These are phyloP conservation scores for Blastobotrys persicus DNA, from an alignment of 1,139 yeast genomes.

Conservation along the genomic window DNA sequence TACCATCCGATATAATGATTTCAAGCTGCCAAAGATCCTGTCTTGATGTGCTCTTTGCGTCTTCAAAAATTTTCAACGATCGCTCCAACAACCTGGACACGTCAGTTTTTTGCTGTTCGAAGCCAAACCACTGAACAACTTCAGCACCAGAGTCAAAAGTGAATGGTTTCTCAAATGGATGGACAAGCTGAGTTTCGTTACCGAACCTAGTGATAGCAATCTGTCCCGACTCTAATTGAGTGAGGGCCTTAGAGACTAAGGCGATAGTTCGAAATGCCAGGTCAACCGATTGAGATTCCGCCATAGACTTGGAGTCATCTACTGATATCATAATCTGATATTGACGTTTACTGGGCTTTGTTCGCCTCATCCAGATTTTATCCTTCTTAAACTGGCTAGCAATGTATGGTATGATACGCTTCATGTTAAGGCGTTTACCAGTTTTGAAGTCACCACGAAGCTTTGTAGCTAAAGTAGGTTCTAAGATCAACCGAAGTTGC, in stretches of 20 bases:
- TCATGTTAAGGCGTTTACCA: constrained; percentile 96
- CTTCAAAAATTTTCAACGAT: constrained; percentile 72
- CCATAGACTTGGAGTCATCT: constrained; percentile 97
- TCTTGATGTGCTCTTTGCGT: constrained; percentile 47
- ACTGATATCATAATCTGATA: constrained; percentile 97
- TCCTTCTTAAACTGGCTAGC: constrained; percentile 97
- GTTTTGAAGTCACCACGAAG: constrained; percentile 94
- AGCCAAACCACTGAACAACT: constrained; percentile 85
- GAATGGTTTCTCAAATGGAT: constrained; percentile 85
- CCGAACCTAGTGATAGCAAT: constrained; percentile 91
- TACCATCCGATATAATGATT: constrained; percentile 92
- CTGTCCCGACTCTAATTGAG: constrained; percentile 94
- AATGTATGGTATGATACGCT: constrained; percentile 94
- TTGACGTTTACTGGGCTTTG: constrained; percentile 95
- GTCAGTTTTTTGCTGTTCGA: constrained; percentile 85
- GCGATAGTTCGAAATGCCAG: constrained; percentile 95
- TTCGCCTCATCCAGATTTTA: constrained; percentile 96
- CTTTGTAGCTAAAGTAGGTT: constrained; percentile 94
- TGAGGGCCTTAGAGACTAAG: constrained; percentile 86
- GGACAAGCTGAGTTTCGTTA: constrained; percentile 76
- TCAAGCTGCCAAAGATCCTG: constrained; percentile 88
- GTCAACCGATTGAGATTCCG: constrained; percentile 79
- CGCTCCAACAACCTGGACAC: constrained; percentile 68
- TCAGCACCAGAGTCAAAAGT: constrained; percentile 78
- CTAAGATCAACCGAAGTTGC: constrained; percentile 86